Conservation (phyloP, 2,329 filamentous ascomycete species). For the Plenodomus tracheiphilus region DNA sequence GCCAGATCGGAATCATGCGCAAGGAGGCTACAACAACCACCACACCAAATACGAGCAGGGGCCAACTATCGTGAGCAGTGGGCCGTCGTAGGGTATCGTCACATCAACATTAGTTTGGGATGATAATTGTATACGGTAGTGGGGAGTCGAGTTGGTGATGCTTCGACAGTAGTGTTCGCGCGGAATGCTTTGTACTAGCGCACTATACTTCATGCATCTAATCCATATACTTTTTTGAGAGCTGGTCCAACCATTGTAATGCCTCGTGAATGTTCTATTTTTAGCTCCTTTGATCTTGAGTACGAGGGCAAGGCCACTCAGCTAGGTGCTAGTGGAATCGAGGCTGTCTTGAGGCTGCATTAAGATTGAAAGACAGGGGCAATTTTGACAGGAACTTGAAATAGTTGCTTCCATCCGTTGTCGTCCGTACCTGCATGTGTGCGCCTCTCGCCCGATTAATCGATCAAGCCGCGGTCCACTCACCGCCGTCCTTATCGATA, state of each 20-base stretch:
- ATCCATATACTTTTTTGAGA: too few species aligned
- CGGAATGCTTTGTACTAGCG: not conserved
- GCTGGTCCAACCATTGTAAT: too few species aligned
- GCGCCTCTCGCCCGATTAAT: too few species aligned
- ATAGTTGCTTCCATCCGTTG: too few species aligned
- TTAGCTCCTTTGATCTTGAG: too few species aligned
- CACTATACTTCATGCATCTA: not conserved
- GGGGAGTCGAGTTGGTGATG: not conserved
- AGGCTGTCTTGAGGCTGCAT: too few species aligned
- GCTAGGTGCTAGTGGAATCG: too few species aligned
- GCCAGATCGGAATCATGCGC: conserved; percentile 9
- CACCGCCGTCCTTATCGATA: not conserved
- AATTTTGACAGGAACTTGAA: too few species aligned
- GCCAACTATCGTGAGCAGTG: conserved; percentile 19
- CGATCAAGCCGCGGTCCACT: not conserved
- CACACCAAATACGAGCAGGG: conserved; percentile 10
- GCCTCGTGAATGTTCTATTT: too few species aligned
- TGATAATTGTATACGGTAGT: not conserved
- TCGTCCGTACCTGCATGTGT: too few species aligned
- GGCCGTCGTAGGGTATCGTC: not conserved
- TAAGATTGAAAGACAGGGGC: too few species aligned
- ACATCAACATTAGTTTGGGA: not conserved
- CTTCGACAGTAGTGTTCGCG: not conserved
- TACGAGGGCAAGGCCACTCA: too few species aligned
- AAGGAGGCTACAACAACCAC: conserved; percentile 12